These are phyloP conservation scores for Ascomycota sp. DNA, from an alignment of 2,329 filamentous ascomycete genomes.

Conservation along the genomic window DNA sequence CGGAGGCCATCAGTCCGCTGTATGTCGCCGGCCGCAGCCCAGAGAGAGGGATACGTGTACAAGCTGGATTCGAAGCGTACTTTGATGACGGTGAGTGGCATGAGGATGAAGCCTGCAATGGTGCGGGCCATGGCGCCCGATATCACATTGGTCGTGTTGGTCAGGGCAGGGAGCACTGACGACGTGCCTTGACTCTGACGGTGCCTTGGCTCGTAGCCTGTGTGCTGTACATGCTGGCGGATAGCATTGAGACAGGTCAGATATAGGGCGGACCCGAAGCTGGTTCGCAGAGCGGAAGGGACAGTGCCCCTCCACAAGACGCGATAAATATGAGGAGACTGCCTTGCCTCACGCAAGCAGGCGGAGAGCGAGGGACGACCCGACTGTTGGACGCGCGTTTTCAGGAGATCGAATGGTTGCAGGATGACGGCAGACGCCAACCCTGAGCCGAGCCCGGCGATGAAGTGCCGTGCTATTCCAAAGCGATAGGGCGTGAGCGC, in stretches of 20 bases:
- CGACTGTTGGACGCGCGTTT: conserved; percentile 85
- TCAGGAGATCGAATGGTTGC: conserved; percentile 86
- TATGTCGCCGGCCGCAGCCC: conserved; percentile 53
- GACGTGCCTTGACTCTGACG: conserved; percentile 19
- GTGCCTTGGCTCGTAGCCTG: conserved; percentile 6
- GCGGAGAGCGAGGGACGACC: conserved; percentile 38
- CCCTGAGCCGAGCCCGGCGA: conserved; percentile 71
- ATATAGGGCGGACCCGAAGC: conserved; percentile 81
- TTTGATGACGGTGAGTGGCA: conserved; percentile 91
- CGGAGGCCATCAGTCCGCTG: conserved; percentile 46
- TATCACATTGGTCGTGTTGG: conserved; percentile 62
- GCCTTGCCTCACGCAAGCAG: conserved; percentile 19
- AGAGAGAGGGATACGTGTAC: conserved; percentile 61
- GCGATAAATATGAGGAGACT: conserved; percentile 36
- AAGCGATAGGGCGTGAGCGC: too few species aligned
- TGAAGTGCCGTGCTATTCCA: conserved; percentile 53
- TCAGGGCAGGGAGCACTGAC: conserved; percentile 59
- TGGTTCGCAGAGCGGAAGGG: conserved; percentile 80
- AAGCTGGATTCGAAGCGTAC: conserved; percentile 81
- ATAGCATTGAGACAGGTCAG: conserved; percentile 73
- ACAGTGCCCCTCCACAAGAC: conserved; percentile 81
- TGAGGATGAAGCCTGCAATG: conserved; percentile 71
- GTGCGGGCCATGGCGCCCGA: conserved; percentile 70
- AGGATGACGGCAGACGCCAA: conserved; percentile 72
- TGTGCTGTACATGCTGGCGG: conserved; percentile 35